These are phyloP conservation scores for Trichoderma breve DNA, from an alignment of 2,329 filamentous ascomycete genomes.

Conservation along the genomic window DNA sequence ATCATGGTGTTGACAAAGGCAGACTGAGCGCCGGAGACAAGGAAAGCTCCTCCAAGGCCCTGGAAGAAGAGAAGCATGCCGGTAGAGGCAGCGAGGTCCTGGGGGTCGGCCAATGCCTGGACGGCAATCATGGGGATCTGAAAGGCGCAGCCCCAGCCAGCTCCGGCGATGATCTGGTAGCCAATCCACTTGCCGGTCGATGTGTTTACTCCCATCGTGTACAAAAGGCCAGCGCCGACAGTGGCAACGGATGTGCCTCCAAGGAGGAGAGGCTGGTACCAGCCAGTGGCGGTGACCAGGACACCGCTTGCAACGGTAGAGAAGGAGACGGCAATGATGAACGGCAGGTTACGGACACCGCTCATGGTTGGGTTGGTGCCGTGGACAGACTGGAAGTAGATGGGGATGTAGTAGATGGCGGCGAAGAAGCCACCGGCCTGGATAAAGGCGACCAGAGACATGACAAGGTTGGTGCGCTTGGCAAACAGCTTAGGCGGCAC, in stretches of 20 bases:
- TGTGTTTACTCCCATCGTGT: conserved; percentile 40
- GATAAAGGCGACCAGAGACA: conserved; percentile 42
- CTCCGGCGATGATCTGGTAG: conserved; percentile 52
- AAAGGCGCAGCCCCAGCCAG: conserved; percentile 44
- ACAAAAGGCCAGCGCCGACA: conserved; percentile 44
- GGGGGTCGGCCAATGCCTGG: conserved; percentile 40
- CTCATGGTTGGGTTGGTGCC: conserved; percentile 39
- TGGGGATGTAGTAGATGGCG: conserved; percentile 47
- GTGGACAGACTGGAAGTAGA: conserved; percentile 46
- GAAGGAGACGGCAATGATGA: conserved; percentile 45
- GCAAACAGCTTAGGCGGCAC: conserved; percentile 40
- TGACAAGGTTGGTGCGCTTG: conserved; percentile 39
- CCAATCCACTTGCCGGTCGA: conserved; percentile 49
- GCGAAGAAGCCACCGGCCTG: conserved; percentile 45
- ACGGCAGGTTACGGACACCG: conserved; percentile 46
- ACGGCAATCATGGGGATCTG: conserved; percentile 53
- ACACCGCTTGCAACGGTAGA: conserved; percentile 40
- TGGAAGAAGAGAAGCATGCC: conserved; percentile 49
- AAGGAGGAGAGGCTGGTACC: conserved; percentile 46
- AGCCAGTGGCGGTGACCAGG: conserved; percentile 40
- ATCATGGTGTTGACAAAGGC: conserved; percentile 48
- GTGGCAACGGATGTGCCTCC: conserved; percentile 44
- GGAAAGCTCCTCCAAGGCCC: conserved; percentile 50
- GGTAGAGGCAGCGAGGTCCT: conserved; percentile 47
- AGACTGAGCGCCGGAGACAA: conserved; percentile 48